Evolutionary conservation across 768 basidiomycete genomes (phyloP).

Genomic region (Macrolepiota fuliginosa): DNA sequence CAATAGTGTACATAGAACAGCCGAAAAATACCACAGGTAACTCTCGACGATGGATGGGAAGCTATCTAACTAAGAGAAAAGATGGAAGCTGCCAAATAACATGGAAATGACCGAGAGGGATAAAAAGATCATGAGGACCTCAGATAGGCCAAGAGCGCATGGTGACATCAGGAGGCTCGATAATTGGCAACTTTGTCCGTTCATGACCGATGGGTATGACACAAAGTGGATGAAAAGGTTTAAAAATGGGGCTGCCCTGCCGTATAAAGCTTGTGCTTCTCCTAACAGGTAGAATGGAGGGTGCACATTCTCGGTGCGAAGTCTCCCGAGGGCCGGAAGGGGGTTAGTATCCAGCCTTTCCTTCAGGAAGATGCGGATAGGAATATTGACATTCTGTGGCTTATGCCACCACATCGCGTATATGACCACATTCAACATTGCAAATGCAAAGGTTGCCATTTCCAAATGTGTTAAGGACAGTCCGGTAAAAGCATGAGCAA

Average conservation of each 20-base stretch:
- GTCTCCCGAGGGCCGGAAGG: no score
- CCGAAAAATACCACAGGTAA: background rate
- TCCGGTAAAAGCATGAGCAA: background rate
- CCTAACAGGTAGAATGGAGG: background rate
- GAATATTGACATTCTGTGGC: background rate
- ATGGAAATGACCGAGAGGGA: background rate
- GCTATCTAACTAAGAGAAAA: background rate
- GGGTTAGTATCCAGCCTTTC: no score
- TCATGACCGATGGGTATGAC: background rate
- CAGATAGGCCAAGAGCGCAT: background rate
- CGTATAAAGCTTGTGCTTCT: background rate
- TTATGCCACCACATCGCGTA: conserved; percentile 11
- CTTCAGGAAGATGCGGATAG: background rate
- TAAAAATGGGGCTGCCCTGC: background rate
- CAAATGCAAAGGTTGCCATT: conserved; percentile 3
- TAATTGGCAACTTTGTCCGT: background rate
- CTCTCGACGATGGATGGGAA: background rate
- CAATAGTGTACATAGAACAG: background rate
- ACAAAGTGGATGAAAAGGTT: background rate
- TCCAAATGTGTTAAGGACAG: background rate
- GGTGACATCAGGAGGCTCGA: no score
- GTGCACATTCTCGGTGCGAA: background rate
- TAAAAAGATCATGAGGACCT: no score
- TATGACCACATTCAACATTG: conserved; percentile 2
- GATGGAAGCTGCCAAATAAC: background rate